A percentile compares a stretch with the other conserved stretches of the same genome.
These are phyloP conservation scores for Alternaria arbusti DNA, from an alignment of 2,329 filamentous ascomycete genomes.

Conservation along the genomic window DNA sequence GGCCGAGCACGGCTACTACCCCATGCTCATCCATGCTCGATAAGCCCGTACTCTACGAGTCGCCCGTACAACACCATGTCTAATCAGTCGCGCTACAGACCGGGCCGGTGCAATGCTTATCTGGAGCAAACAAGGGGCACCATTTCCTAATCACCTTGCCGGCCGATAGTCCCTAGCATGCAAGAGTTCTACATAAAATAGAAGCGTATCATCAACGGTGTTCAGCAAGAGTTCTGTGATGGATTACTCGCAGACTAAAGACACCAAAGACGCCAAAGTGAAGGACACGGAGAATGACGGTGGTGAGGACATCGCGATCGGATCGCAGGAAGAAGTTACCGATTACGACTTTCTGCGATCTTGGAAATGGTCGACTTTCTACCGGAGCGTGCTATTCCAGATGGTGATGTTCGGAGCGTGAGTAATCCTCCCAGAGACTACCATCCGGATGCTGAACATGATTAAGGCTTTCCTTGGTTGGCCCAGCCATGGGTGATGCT, in stretches of 20 bases:
- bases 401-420: constrained; percentile 17
- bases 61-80: not conserved
- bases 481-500: constrained; percentile 16
- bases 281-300: not conserved
- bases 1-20: not conserved
- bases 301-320: not conserved
- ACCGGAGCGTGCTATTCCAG: constrained; percentile 13
- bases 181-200: not conserved
- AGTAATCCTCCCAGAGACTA: not conserved
- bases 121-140: constrained; percentile 1
- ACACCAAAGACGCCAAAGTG: constrained; percentile 2
- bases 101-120: constrained; percentile 8
- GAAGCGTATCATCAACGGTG: not conserved
- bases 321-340: constrained; percentile 2
- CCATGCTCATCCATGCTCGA: not conserved
- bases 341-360: not conserved
- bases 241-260: not conserved
- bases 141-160: not conserved
- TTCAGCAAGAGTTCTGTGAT: not conserved
- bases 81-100: constrained; percentile 2
- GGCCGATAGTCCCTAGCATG: not conserved
- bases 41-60: not conserved
- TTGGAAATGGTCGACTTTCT: constrained; percentile 6
- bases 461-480: constrained; percentile 11
- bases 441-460: not conserved